A percentile compares a stretch with the other conserved stretches of the same genome.
phyloP scores from a whole-genome alignment of 2,329 filamentous ascomycete genomes.

The Curvularia spicifera region DNA sequence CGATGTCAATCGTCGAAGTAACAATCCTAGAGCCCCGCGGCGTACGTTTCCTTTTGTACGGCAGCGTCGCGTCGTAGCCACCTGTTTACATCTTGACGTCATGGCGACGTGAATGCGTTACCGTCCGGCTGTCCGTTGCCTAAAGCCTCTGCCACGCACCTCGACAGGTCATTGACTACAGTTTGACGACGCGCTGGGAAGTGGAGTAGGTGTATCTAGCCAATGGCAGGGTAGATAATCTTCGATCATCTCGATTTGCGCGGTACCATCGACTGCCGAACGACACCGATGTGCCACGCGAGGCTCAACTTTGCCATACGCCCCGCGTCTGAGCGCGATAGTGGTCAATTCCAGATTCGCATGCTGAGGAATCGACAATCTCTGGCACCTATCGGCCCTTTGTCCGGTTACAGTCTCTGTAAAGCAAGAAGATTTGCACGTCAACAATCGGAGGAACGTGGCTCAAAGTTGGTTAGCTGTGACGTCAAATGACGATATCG shows the following conservation, averaged over 20 bases:
- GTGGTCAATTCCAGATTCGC: constrained; percentile 27
- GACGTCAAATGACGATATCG: constrained; percentile 12
- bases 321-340: constrained; percentile 11
- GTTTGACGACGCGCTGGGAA: constrained; percentile 15
- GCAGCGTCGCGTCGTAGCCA: not conserved
- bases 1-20: constrained; percentile 10
- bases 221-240: constrained; percentile 25
- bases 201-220: constrained; percentile 12
- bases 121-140: constrained; percentile 16
- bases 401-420: not conserved
- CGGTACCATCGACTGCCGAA: constrained; percentile 26
- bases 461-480: constrained; percentile 1
- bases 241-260: constrained; percentile 19
- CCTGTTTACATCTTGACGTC: constrained; percentile 28
- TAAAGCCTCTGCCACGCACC: constrained; percentile 19
- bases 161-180: constrained; percentile 19
- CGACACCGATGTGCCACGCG: constrained; percentile 26
- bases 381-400: not conserved
- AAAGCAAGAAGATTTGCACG: not conserved
- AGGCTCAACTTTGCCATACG: constrained; percentile 31
- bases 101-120: constrained; percentile 28
- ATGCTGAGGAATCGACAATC: constrained; percentile 32
- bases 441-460: not conserved
- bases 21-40: not conserved
- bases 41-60: constrained; percentile 17